Base-by-base conservation (phyloP, 495 filamentous ascomycete genomes). In the Annulohypoxylon nitens region DNA sequence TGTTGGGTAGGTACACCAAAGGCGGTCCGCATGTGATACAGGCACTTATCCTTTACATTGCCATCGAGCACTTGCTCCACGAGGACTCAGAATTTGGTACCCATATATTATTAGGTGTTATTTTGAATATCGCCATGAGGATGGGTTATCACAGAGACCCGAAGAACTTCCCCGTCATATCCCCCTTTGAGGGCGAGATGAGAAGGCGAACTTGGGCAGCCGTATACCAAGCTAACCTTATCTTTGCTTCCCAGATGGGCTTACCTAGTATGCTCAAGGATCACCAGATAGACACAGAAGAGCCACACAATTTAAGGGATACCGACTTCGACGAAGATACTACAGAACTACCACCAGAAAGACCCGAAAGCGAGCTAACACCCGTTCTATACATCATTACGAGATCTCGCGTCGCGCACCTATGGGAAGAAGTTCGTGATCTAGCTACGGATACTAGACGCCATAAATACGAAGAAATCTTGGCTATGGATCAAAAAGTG, bases 131-230 rank as follows among this genome's bases (percentile, higher is more conserved):
- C 9, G 85, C 88, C 4, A 86, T 88, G 86, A 76, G 84, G 64
- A 83, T 87, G 64, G 87, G 87, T 0, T 89, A 88, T 50, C 88
- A 89, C 63, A 82, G 88, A 18, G 86, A 89, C 62, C 83, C 88
- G 5, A 83, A 78, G 53, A 74, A 85, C 48, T 88, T 87, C 64
- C 75, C 82, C 4, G 80, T 80, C 16, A 86, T 89, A 41, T 83
- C 86, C 3, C 51, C 71, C 3, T 78, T 78, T 37, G 64, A 71
- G 9, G 74, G 76, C n/a, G 76, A 78, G 55, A 76, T 78, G 76
- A 64, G 76, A 45, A 65, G 74, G 37, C 71, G 85, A 7, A 71
- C 80, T 0, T 87, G 85, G 85, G 67, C 79, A 5, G 67, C 73
- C 0, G 75, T 86, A 61, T 70, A 70, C 30, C 72, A 75, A 37